A percentile compares a stretch with the other conserved stretches of the same genome.
Conservation (phyloP, 257 asterid species). For the Solanum commersonii region DNA sequence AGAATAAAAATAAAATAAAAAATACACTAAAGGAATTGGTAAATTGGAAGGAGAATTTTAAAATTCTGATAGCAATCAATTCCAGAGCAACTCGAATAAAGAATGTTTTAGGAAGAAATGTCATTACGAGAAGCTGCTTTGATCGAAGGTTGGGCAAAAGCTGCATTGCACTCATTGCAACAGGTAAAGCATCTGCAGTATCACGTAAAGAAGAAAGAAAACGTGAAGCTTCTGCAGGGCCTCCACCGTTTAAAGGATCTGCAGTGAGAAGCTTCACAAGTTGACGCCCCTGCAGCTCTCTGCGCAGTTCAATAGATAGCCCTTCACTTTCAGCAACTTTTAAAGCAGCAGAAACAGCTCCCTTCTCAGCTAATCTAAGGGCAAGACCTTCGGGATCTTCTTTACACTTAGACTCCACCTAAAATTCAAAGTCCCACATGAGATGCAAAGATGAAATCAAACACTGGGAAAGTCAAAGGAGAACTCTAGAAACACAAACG, state of each 20-base stretch:
- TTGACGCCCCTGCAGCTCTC: slow-evolving; percentile 98
- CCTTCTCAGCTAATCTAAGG: slow-evolving; percentile 94
- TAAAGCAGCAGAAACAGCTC: slow-evolving; percentile 90
- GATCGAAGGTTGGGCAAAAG: slow-evolving; percentile 92
- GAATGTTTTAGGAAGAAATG: slow-evolving; percentile 3
- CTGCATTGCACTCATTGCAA: slow-evolving; percentile 99
- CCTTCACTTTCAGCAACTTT: slow-evolving; percentile 96
- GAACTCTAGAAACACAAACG: not conserved
- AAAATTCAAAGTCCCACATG: slow-evolving; percentile 1
- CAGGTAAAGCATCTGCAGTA: slow-evolving; percentile 93
- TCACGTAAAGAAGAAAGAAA: slow-evolving; percentile 87
- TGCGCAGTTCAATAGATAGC: slow-evolving; percentile 82
- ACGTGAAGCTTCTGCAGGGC: slow-evolving; percentile 99
- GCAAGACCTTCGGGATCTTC: slow-evolving; percentile 99
- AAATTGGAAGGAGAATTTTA: slow-evolving; percentile 8
- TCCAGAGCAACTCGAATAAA: slow-evolving; percentile 1
- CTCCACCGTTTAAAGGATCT: slow-evolving; percentile 95
- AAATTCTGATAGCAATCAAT: slow-evolving; percentile 5
- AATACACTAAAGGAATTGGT: slow-evolving; percentile 7
- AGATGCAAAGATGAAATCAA: not conserved
- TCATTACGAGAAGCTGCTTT: slow-evolving; percentile 92
- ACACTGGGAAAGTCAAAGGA: not conserved
- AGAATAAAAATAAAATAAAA: slow-evolving; percentile 9
- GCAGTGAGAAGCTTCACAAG: slow-evolving; percentile 97
- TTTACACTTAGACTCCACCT: slow-evolving; percentile 89